Percentiles rank a stretch among this genome's conserved stretches.
These are phyloP conservation scores for Exophiala aquamarina DNA, from an alignment of 2,329 filamentous ascomycete genomes.

Conservation along the genomic window DNA sequence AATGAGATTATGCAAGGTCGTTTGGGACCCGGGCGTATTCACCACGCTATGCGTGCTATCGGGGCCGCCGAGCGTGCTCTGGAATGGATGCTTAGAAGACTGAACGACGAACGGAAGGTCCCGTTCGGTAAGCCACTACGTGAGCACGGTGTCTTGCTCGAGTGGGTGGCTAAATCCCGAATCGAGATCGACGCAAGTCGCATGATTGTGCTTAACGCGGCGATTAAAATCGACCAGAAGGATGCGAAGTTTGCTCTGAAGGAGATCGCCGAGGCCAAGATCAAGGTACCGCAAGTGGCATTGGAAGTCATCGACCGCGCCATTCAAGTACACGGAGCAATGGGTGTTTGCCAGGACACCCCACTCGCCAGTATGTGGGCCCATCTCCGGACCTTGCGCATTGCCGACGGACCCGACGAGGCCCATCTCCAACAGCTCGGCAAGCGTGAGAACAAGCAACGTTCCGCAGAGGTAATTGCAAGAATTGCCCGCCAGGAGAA, in stretches of 20 bases:
- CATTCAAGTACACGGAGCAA: slow-evolving; percentile 85
- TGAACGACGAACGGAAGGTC: slow-evolving; percentile 88
- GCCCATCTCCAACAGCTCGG: slow-evolving; percentile 70
- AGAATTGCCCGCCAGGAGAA: slow-evolving; percentile 13
- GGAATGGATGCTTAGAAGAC: slow-evolving; percentile 89
- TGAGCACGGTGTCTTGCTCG: slow-evolving; percentile 89
- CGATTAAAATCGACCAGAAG: slow-evolving; percentile 85
- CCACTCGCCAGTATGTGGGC: slow-evolving; percentile 69
- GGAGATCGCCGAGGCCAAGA: slow-evolving; percentile 74
- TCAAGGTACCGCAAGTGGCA: slow-evolving; percentile 80
- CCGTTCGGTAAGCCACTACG: slow-evolving; percentile 84
- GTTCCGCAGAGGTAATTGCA: slow-evolving; percentile 17
- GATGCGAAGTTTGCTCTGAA: slow-evolving; percentile 85
- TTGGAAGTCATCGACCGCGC: slow-evolving; percentile 89
- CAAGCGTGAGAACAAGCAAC: slow-evolving; percentile 50
- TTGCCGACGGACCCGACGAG: slow-evolving; percentile 94
- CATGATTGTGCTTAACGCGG: slow-evolving; percentile 87
- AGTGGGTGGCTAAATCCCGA: slow-evolving; percentile 89
- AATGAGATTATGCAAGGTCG: slow-evolving; percentile 99
- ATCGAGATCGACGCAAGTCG: slow-evolving; percentile 92
- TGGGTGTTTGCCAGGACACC: slow-evolving; percentile 90
- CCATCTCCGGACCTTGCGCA: slow-evolving; percentile 81
- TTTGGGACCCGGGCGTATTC: slow-evolving; percentile 91
- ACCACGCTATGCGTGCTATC: slow-evolving; percentile 95
- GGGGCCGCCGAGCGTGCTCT: slow-evolving; percentile 86